Evolutionary conservation across 1,284 basidiomycete genomes (phyloP).

Genomic region (Leccinum ambiguum): DNA sequence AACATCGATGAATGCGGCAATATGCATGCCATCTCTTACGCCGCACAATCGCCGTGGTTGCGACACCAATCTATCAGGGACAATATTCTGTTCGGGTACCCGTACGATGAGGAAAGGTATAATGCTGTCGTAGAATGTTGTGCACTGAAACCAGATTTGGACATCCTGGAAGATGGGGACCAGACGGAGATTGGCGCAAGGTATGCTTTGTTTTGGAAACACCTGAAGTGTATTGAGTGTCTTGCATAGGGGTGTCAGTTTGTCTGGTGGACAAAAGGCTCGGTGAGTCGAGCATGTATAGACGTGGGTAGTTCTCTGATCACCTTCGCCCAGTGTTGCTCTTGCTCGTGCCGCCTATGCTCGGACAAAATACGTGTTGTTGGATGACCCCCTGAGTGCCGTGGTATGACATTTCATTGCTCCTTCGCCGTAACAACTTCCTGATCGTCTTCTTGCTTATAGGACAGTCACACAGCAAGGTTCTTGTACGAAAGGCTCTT

Average conservation of each 20-base stretch:
- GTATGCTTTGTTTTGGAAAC: constrained; percentile 15
- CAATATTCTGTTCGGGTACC: constrained; percentile 49
- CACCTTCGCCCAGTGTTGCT: constrained; percentile 40
- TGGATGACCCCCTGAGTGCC: constrained; percentile 61
- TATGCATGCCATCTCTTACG: constrained; percentile 54
- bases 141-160: constrained; percentile 58
- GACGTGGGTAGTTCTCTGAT: constrained; percentile 5
- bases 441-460: constrained; percentile 6
- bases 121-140: constrained; percentile 54
- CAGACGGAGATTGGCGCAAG: constrained; percentile 36
- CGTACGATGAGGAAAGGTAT: constrained; percentile 43
- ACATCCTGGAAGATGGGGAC: constrained; percentile 44
- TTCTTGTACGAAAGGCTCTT: constrained; percentile 55
- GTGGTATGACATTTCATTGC: constrained; percentile 36
- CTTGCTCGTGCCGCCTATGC: constrained; percentile 58
- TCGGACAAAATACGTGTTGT: constrained; percentile 47
- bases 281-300: constrained; percentile 28
- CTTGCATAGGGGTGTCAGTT: constrained; percentile 40
- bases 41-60: constrained; percentile 62
- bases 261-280: constrained; percentile 56
- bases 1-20: constrained; percentile 42
- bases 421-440: not conserved
- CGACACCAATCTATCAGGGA: constrained; percentile 45
- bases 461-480: constrained; percentile 64
- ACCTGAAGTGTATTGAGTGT: constrained; percentile 1